Evolutionary conservation across 169 alveolate species (phyloP), one percentile per base, ranked within the genome.

Genomic region (Plasmodium inui): DNA sequence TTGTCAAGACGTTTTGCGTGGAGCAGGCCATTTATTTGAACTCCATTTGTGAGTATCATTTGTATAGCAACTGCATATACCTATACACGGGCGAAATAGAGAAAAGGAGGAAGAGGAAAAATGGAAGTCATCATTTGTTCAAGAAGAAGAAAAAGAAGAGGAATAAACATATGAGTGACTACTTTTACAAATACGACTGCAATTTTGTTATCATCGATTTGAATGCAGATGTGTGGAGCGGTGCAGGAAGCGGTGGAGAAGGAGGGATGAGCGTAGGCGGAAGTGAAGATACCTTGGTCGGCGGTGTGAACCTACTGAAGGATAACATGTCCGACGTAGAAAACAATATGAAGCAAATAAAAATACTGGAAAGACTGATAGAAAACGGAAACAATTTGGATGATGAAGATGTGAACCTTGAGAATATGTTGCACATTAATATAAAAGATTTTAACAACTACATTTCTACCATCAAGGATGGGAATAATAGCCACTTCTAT

Each of bases 161-260:
- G 55, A 78, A 88, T 7, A 88, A 88, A 37, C 72, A 67, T n/a
- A 78, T 37, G n/a, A 88, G 72, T 61, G 94, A 88, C 10, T 88
- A 78, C 37, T 88, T 88, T 88, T 88, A 88, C 44, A 88, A 88
- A 78, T 88, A 88, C 19, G 82, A 88, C 44, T 88, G 94, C 39
- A 88, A 88, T 88, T 80, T 88, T 78, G 71, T 88, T 30, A 88
- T 88, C 46, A 88, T 88, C 72, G 94, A 88, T 57, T 88, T 88
- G 81, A 88, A 72, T 61, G 37, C 89, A 39, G 82, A 88, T 78
- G 22, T 32, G 26, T 44, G 26, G 22, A 85, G 61, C 32, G 79
- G 30, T 74, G 30, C 4, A 1, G 81, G 19, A 44, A 37, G 50
- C 53, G 32, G n/a, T 26, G 76, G 76, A 67, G 76, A 28, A 8